Conservation (phyloP, 768 basidiomycete species). For the Pulveroboletus frians region DNA sequence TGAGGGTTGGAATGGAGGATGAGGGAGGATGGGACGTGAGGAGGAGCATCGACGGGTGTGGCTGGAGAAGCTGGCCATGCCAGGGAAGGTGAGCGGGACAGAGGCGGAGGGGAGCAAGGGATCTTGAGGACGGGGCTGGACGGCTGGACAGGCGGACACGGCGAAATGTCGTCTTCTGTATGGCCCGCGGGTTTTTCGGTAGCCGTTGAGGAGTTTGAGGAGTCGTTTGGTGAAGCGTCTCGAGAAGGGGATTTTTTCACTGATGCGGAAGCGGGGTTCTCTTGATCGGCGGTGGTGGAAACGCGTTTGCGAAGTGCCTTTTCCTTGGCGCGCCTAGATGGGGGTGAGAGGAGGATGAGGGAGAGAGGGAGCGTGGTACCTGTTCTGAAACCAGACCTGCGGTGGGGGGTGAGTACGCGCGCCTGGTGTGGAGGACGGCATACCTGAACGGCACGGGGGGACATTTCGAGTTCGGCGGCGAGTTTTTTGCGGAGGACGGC, state of each 20-base stretch:
- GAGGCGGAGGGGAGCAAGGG: constrained; percentile 17
- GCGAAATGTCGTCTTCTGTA: constrained; percentile 11
- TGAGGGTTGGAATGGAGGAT: constrained; percentile 18
- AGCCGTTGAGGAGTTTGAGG: constrained; percentile 35
- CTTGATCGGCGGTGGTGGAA: constrained; percentile 17
- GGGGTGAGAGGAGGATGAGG: constrained; percentile 9
- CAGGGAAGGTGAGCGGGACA: constrained; percentile 5
- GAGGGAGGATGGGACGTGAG: constrained; percentile 21
- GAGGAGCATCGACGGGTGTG: constrained; percentile 20
- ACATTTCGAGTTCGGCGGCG: constrained; percentile 83
- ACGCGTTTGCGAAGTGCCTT: constrained; percentile 61
- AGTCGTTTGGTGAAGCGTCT: constrained; percentile 29
- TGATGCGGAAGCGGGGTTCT: constrained; percentile 3
- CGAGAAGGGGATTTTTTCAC: constrained; percentile 12
- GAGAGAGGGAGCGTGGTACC: constrained; percentile 37
- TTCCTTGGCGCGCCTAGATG: constrained; percentile 72
- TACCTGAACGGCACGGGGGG: constrained; percentile 92
- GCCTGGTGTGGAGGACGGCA: constrained; percentile 22
- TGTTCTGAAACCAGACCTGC: constrained; percentile 90
- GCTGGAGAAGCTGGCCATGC: constrained; percentile 35
- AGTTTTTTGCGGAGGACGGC: constrained; percentile 72
- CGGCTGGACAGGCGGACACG: constrained; percentile 3
- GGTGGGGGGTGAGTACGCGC: constrained; percentile 19
- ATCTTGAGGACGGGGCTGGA: constrained; percentile 21
- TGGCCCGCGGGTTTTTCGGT: constrained; percentile 34